Evolutionary conservation across 345 rosid genomes (phyloP).

Genomic region (Camelina hispida): DNA sequence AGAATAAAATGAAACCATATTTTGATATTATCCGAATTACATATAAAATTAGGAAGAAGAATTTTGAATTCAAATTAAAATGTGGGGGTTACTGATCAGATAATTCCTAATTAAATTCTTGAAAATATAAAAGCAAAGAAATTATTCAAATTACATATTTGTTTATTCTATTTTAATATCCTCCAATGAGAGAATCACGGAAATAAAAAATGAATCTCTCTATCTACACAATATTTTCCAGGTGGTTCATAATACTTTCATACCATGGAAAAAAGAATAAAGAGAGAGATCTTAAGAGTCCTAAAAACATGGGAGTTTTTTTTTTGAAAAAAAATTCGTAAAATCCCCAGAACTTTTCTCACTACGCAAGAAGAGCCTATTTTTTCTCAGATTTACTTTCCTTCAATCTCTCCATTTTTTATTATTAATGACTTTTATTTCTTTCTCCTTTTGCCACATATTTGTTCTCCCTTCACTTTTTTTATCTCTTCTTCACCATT

Average conservation of each 20-base stretch:
- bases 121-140: too few species aligned
- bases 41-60: too few species aligned
- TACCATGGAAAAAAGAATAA: constrained; percentile 8
- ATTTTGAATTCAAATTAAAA: too few species aligned
- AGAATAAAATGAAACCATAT: too few species aligned
- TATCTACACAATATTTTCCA: neutral
- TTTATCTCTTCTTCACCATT: constrained; percentile 1
- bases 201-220: constrained; percentile 26
- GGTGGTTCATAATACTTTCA: constrained; percentile 16
- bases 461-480: constrained; percentile 24
- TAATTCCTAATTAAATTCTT: too few species aligned
- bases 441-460: constrained; percentile 44
- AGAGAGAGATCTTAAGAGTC: constrained; percentile 44
- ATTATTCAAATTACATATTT: neutral
- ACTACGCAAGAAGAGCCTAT: constrained; percentile 54
- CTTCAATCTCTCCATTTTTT: constrained; percentile 56
- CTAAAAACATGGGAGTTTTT: constrained; percentile 55
- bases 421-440: constrained; percentile 53
- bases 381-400: constrained; percentile 69
- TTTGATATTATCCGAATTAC: too few species aligned
- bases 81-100: too few species aligned
- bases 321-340: constrained; percentile 39
- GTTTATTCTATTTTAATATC: neutral
- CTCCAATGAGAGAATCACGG: constrained; percentile 45
- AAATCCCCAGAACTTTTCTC: constrained; percentile 50